A percentile compares a stretch with the other conserved stretches of the same genome.
Evolutionary conservation across 2,329 filamentous ascomycete species (phyloP).

Genomic region (Xenoacremonium recifei): DNA sequence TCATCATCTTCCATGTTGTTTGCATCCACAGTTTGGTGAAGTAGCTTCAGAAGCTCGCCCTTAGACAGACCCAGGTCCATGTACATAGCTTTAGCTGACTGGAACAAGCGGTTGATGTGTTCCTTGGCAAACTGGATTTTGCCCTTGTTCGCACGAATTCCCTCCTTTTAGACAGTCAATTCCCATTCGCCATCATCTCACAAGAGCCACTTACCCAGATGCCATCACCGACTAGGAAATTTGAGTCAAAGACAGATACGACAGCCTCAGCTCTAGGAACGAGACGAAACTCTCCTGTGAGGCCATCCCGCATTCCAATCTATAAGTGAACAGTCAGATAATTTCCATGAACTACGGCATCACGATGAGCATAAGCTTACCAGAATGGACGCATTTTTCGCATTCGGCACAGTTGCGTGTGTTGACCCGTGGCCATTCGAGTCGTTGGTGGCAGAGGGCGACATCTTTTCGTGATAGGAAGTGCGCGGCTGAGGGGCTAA

Average conservation of each 20-base stretch:
- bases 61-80: slow-evolving; percentile 28
- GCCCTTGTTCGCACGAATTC: slow-evolving; percentile 23
- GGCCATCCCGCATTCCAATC: too few species aligned
- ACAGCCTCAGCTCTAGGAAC: slow-evolving; percentile 19
- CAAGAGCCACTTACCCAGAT: slow-evolving; percentile 19
- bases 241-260: slow-evolving; percentile 28
- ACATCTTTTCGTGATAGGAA: too few species aligned
- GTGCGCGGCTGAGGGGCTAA: too few species aligned
- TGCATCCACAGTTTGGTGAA: slow-evolving; percentile 25
- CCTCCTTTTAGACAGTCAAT: slow-evolving; percentile 13
- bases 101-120: slow-evolving; percentile 27
- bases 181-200: fast-evolving
- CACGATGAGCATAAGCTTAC: too few species aligned
- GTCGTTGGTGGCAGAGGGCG: too few species aligned
- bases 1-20: slow-evolving; percentile 24
- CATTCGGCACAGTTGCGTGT: too few species aligned
- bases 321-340: too few species aligned
- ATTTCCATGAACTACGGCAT: too few species aligned
- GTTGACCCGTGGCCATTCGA: too few species aligned
- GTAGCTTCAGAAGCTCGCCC: slow-evolving; percentile 18
- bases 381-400: too few species aligned
- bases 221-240: slow-evolving; percentile 27
- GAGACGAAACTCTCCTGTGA: too few species aligned
- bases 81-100: slow-evolving; percentile 28
- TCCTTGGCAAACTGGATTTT: slow-evolving; percentile 25